phyloP scores from a whole-genome alignment of 176 grass and related monocot species.

The Bromus sterilis region DNA sequence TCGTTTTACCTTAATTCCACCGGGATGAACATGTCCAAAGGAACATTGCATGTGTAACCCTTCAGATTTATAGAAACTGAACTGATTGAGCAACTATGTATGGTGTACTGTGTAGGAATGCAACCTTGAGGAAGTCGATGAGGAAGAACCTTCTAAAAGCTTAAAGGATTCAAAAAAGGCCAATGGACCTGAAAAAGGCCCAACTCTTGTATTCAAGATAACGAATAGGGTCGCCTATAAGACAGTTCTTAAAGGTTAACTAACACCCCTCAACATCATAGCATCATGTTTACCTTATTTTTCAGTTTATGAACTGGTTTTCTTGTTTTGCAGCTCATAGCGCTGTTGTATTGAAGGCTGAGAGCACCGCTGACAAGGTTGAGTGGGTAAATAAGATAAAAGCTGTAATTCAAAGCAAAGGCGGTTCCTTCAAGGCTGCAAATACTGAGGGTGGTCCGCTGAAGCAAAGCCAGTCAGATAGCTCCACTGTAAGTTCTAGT shows the following conservation, averaged over 20 bases:
- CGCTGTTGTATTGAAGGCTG: constrained; percentile 85
- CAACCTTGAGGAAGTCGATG: constrained; percentile 92
- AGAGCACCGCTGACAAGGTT: constrained; percentile 82
- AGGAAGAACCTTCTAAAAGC: constrained; percentile 84
- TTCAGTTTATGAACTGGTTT: constrained; percentile 4
- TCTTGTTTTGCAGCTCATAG: constrained; percentile 69
- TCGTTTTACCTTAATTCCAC: neutral
- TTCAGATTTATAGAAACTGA: neutral
- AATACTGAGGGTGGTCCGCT: constrained; percentile 59
- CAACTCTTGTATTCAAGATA: constrained; percentile 84
- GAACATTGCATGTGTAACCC: neutral
- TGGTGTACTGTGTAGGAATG: constrained; percentile 63
- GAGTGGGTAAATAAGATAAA: constrained; percentile 88
- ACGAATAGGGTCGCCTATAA: constrained; percentile 93
- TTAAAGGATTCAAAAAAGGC: constrained; percentile 86
- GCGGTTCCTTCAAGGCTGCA: constrained; percentile 44
- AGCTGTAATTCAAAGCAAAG: constrained; percentile 78
- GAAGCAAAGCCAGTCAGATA: constrained; percentile 76
- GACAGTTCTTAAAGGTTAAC: constrained; percentile 91
- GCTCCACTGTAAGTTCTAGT: constrained; percentile 64
- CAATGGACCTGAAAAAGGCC: constrained; percentile 70
- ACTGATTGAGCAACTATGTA: neutral
- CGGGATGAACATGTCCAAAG: neutral
- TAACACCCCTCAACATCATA: neutral
- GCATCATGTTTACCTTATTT: neutral